Conservation (phyloP, 345 rosid species). For the Capsella bursapastoris region DNA sequence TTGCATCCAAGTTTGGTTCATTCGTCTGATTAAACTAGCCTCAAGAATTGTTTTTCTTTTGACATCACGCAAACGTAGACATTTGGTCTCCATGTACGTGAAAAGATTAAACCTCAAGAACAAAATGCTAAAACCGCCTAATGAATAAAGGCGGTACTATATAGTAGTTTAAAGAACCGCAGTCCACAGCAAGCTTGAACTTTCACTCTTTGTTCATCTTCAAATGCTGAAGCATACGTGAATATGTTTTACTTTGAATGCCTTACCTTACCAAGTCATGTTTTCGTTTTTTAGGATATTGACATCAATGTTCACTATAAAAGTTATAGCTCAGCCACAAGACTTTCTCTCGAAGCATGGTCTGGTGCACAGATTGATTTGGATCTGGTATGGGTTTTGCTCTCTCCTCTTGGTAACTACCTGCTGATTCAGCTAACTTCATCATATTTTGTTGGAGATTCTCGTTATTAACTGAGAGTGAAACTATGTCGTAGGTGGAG, state of each 20-base stretch:
- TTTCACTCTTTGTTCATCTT: constrained; percentile 2
- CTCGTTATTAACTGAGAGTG: constrained; percentile 14
- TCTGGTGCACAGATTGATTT: constrained; percentile 82
- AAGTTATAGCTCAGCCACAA: constrained; percentile 68
- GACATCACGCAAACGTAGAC: not conserved
- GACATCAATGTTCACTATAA: constrained; percentile 72
- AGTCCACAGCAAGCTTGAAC: not conserved
- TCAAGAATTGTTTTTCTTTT: not conserved
- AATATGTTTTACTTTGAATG: constrained; percentile 14
- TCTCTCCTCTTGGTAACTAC: constrained; percentile 17
- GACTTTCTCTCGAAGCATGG: constrained; percentile 89
- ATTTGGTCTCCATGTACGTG: constrained; percentile 14
- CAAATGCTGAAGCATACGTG: constrained; percentile 19
- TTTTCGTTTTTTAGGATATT: constrained; percentile 59
- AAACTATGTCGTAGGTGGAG: constrained; percentile 66
- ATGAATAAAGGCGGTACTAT: not conserved
- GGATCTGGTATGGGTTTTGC: constrained; percentile 66
- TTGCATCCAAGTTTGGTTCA: constrained; percentile 7
- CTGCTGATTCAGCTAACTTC: not conserved
- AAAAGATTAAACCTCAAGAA: not conserved
- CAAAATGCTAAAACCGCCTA: constrained; percentile 8
- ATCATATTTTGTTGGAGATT: constrained; percentile 1
- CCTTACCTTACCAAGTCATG: constrained; percentile 22
- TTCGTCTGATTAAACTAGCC: constrained; percentile 4
- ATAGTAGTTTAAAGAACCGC: not conserved